Evolutionary conservation across 2,329 filamentous ascomycete genomes (phyloP).

Genomic region (Shiraia sp.): DNA sequence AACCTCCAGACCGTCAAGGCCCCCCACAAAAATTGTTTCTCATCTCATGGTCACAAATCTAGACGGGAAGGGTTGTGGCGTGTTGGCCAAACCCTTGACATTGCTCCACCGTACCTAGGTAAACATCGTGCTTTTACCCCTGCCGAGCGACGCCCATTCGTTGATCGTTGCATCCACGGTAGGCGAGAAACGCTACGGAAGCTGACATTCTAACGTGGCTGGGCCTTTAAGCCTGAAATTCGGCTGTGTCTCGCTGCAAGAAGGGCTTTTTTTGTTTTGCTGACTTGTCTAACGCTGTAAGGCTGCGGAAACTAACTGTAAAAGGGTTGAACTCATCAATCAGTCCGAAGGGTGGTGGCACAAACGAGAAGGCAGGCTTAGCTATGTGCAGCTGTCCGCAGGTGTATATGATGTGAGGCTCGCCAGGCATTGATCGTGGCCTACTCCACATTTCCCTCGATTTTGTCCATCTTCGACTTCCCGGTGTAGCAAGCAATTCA

Average conservation of each 20-base stretch:
- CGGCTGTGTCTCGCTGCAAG: conserved; percentile 2
- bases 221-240: neutral
- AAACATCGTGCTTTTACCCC: neutral
- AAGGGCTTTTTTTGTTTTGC: conserved; percentile 13
- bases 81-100: neutral
- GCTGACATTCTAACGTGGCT: conserved; percentile 1
- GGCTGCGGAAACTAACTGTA: conserved; percentile 14
- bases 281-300: conserved; percentile 11
- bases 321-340: conserved; percentile 13
- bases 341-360: conserved; percentile 13
- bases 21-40: conserved; percentile 1
- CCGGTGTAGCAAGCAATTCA: conserved; percentile 1
- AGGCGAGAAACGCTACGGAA: neutral
- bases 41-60: neutral
- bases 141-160: conserved; percentile 1
- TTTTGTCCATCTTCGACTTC: neutral
- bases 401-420: conserved; percentile 3
- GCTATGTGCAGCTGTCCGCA: conserved; percentile 5
- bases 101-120: neutral
- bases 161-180: neutral
- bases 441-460: neutral
- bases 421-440: neutral
- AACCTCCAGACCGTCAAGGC: conserved; percentile 1
- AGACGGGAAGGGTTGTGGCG: neutral
- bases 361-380: conserved; percentile 14